Evolutionary conservation across 768 basidiomycete species (phyloP).

Genomic region (Lentinula sp.): DNA sequence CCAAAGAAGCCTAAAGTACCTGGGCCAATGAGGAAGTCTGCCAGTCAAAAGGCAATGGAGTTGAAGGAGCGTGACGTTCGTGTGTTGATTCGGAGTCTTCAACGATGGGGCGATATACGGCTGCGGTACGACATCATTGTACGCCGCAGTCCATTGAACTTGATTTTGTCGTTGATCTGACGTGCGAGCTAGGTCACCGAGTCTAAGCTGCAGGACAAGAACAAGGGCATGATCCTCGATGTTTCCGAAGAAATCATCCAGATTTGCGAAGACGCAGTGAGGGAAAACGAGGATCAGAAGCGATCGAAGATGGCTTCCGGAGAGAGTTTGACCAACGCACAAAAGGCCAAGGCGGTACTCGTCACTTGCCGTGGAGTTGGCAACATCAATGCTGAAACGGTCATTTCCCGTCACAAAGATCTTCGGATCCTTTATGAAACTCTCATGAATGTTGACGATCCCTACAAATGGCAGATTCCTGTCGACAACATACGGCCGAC

Average conservation of each 20-base stretch:
- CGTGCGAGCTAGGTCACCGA: conserved; percentile 61
- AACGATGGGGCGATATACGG: conserved; percentile 97
- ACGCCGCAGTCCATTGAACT: conserved; percentile 25
- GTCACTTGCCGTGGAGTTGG: conserved; percentile 85
- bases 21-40: conserved; percentile 77
- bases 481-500: conserved; percentile 92
- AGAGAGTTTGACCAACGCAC: conserved; percentile 85
- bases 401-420: conserved; percentile 84
- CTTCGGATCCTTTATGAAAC: conserved; percentile 83
- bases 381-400: conserved; percentile 97
- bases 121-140: conserved; percentile 93
- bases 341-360: conserved; percentile 96
- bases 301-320: conserved; percentile 70
- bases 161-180: conserved; percentile 5
- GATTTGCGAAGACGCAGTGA: conserved; percentile 76
- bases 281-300: conserved; percentile 79
- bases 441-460: conserved; percentile 65
- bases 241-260: conserved; percentile 91
- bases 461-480: conserved; percentile 82
- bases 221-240: conserved; percentile 85
- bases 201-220: conserved; percentile 89
- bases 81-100: conserved; percentile 88
- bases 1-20: conserved; percentile 72
- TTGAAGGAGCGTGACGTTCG: conserved; percentile 97
- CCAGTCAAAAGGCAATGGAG: conserved; percentile 92